Evolutionary conservation across 768 basidiomycete genomes (phyloP), one percentile per base, ranked within the genome.

Genomic region (Hydnum rufescens): DNA sequence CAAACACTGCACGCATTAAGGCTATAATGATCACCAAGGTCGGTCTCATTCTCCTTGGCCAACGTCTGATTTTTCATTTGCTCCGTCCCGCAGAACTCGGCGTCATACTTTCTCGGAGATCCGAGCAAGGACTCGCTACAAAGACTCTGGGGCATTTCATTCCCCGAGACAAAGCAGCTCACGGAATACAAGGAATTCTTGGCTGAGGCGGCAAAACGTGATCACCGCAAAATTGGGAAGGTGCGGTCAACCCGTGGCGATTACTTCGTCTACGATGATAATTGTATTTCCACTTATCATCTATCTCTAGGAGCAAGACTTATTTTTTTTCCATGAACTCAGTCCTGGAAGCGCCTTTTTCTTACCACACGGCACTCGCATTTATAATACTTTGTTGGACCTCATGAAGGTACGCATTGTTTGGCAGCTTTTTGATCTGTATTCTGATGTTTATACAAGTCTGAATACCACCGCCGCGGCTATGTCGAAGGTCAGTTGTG

Each of bases 301-400:
- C 29, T 55, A 54, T 51, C 13, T 53, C 23, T 59, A 78, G 76
- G 90, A 96, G 59, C 95, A 99, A 72, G 95, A 99, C 59, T 70
- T 99, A 5, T 99, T 90, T 74, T 93, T 96, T 74, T 97, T 96
- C 76, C 86, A 95, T 64, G 95, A 97, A 56, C 68, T 89, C 36
- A 90, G 86, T 59, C 95, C 95, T 2, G 95, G 95, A 55, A 85
- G 80, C 62, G 81, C 81, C 53, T 97, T 99, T 76, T 96, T 90
- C 76, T 73, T 97, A 53, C 95, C 95, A 13, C 89, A 96, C 61
- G 95, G 95, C 26, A 88, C 93, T 2, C 74, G 93, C 56, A 89
- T 99, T 66, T 97, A 97, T 68, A 97, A 97, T 66, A 73, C 86
- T 8, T 74, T 99, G 39, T 65, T 92, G 32, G 87, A 93, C 55